These are phyloP conservation scores for Nymphaea colorata DNA, from an alignment of 164 flowering plant species.

Conservation along the genomic window DNA sequence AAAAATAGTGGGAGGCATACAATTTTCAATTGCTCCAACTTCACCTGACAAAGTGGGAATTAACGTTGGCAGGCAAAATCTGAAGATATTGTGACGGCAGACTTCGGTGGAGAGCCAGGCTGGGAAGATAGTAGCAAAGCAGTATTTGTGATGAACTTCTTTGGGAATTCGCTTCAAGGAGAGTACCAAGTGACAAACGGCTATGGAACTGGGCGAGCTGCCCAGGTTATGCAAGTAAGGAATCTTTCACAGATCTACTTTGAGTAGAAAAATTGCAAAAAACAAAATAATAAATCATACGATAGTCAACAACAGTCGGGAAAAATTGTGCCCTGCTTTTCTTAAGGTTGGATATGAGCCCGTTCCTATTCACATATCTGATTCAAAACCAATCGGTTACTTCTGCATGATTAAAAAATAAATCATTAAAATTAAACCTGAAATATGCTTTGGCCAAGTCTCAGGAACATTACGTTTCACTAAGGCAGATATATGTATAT, in stretches of 20 bases:
- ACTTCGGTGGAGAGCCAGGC: slow-evolving; percentile 20
- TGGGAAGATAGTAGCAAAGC: slow-evolving; percentile 45
- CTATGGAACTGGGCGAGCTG: slow-evolving; percentile 36
- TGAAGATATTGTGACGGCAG: slow-evolving; percentile 34
- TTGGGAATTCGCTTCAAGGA: slow-evolving; percentile 15
- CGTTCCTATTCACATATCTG: too few relatives aligned
- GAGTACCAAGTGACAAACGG: slow-evolving; percentile 56
- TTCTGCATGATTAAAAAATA: too few relatives aligned
- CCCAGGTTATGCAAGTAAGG: slow-evolving; percentile 33
- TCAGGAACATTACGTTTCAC: too few relatives aligned
- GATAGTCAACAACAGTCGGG: not conserved
- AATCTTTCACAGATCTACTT: not conserved
- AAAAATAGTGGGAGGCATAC: too few relatives aligned
- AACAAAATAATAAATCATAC: not conserved
- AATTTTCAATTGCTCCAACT: too few relatives aligned
- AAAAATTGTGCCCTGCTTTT: not conserved
- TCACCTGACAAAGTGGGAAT: not conserved
- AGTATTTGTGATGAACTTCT: slow-evolving; percentile 25
- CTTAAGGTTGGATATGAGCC: not conserved
- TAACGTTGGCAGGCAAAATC: slow-evolving; percentile 18
- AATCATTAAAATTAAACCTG: too few relatives aligned
- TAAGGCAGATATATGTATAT: too few relatives aligned
- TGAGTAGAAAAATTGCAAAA: not conserved
- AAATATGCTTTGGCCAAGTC: too few relatives aligned
- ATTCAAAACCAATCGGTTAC: too few relatives aligned